Evolutionary conservation across 352 stramenopile species (phyloP), one percentile per base, ranked within the genome.

Genomic region (Phytophthora niederhauseri): DNA sequence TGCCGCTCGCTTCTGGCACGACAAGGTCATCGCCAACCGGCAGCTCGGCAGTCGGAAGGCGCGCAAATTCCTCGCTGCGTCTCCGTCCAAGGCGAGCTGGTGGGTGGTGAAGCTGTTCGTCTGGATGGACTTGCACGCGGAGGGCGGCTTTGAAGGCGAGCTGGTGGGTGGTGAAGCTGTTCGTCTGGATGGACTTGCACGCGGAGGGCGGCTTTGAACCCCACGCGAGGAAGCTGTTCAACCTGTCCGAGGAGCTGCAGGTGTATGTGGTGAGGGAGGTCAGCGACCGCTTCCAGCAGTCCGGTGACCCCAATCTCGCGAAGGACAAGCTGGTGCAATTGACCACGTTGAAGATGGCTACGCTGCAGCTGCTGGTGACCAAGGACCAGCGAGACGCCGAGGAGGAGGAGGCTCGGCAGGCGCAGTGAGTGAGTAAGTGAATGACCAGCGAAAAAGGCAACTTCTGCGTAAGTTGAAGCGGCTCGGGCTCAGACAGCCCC

Each of bases 181-280:
- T 86, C 24, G 74, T 68, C 38, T 91, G 79, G 78, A 79, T 91
- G 57, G 81, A 93, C n/a, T n/a, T n/a, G n/a, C 72, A 89, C 61
- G 77, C 87, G 26, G 59, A 55, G n/a, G 80, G 80, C 45, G 75
- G 73, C 4, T 93, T 81, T 31, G 76, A 84, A 19, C 52, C 61
- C 2, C 64, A 76, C 28, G 73, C 83, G 1, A 87, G 79, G 55
- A 65, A 68, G 36, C 78, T 93, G 52, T 75, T 93, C 31, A 73
- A 28, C 7, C 53, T 90, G 24, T 43, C 73, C 0, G 52, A 63
- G 17, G 80, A 92, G 20, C 5, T 77, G 15, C 85, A 92, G 58
- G 45, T 81, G 19, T 91, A 82, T 48, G 81, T 91, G 38, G 60
- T 68, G 0, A 53, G 52, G 17, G 82, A 85, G 45, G 43, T 90